Conservation (phyloP, 139 green algal species). For the Pycnococcus provasolii region DNA sequence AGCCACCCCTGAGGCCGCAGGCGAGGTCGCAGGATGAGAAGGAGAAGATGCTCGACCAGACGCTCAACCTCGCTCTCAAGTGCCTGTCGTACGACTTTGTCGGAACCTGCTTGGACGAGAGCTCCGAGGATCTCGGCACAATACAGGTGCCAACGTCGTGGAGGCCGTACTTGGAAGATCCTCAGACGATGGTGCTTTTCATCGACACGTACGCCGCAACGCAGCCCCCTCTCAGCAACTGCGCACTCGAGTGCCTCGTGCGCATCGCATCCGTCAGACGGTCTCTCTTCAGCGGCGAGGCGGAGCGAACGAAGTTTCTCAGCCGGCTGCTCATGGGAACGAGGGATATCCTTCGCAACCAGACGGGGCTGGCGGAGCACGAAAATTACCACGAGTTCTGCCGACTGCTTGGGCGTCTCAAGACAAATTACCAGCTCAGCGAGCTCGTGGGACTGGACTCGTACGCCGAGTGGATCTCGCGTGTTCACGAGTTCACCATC, state of each 20-base stretch:
- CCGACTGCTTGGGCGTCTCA: slow-evolving; percentile 81
- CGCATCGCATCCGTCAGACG: slow-evolving; percentile 79
- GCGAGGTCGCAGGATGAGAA: slow-evolving; percentile 47
- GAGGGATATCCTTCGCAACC: slow-evolving; percentile 36
- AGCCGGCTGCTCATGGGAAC: slow-evolving; percentile 59
- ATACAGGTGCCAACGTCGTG: slow-evolving; percentile 83
- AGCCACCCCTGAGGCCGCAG: slow-evolving; percentile 36
- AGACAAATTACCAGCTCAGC: slow-evolving; percentile 92
- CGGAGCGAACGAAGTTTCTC: slow-evolving; percentile 73
- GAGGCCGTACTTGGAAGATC: slow-evolving; percentile 70
- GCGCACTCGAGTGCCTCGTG: slow-evolving; percentile 48
- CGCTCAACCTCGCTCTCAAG: slow-evolving; percentile 53
- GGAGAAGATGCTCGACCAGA: slow-evolving; percentile 64
- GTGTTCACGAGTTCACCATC: slow-evolving; percentile 84
- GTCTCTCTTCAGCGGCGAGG: slow-evolving; percentile 78
- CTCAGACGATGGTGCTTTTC: slow-evolving; percentile 74
- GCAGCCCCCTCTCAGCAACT: slow-evolving; percentile 62
- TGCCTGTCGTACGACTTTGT: slow-evolving; percentile 98
- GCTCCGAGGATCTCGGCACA: slow-evolving; percentile 80
- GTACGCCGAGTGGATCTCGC: slow-evolving; percentile 86
- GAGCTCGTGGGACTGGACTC: slow-evolving; percentile 67
- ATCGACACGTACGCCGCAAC: slow-evolving; percentile 74
- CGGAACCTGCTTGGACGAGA: slow-evolving; percentile 89
- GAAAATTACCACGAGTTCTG: slow-evolving; percentile 96
- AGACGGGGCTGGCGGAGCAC: slow-evolving; percentile 69